Evolutionary conservation across 148 eudicot genomes (phyloP).

Genomic region (Beta vulgaris): DNA sequence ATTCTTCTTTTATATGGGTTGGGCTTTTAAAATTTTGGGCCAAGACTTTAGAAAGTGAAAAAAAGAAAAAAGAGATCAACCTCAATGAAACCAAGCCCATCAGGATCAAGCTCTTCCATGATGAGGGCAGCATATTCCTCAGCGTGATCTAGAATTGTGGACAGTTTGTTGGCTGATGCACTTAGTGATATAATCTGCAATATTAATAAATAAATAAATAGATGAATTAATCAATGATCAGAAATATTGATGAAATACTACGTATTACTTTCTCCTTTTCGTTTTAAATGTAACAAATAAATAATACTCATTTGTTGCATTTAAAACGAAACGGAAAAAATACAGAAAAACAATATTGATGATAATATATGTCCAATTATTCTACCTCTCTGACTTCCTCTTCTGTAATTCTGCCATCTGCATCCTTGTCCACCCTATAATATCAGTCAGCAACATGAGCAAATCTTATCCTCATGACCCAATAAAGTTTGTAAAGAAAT

Average conservation of each 20-base stretch:
- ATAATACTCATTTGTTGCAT: too few species aligned
- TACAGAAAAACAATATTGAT: too few species aligned
- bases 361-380: neutral
- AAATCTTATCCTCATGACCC: neutral
- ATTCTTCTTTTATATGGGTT: neutral
- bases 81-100: constrained; percentile 45
- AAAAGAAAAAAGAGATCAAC: constrained; percentile 17
- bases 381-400: constrained; percentile 52
- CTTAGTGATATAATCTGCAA: constrained; percentile 39
- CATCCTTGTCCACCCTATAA: constrained; percentile 54
- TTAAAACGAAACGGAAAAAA: too few species aligned
- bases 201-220: neutral
- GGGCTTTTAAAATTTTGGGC: neutral
- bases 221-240: neutral
- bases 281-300: too few species aligned
- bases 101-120: constrained; percentile 57
- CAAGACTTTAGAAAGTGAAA: neutral
- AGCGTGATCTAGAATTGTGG: constrained; percentile 41
- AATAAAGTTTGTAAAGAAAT: too few species aligned
- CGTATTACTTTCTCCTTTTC: too few species aligned
- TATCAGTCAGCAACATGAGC: constrained; percentile 11
- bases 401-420: constrained; percentile 51
- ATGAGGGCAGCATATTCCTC: constrained; percentile 54
- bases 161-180: constrained; percentile 45
- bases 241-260: too few species aligned